A percentile compares a stretch with the other conserved stretches of the same genome.
Evolutionary conservation across 2,329 filamentous ascomycete genomes (phyloP).

Genomic region (Colletotrichum orbiculare): DNA sequence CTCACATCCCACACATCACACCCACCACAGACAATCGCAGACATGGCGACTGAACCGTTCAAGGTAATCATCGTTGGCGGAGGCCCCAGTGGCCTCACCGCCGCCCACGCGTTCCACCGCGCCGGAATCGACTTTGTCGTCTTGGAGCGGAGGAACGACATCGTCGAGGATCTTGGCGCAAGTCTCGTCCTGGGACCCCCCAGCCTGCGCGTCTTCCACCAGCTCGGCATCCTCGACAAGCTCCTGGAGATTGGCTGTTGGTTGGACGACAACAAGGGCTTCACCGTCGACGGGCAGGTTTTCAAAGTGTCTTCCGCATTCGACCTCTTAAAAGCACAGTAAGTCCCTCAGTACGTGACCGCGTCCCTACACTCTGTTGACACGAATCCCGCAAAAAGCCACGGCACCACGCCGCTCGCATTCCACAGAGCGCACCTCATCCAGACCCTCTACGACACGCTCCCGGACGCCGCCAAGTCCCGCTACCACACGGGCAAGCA

Average conservation of each 20-base stretch:
- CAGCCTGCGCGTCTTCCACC: slow-evolving; percentile 44
- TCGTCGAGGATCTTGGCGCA: slow-evolving; percentile 44
- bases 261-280: slow-evolving; percentile 3
- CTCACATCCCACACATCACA: background rate
- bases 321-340: background rate
- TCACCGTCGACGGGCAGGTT: slow-evolving; percentile 7
- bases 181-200: slow-evolving; percentile 43
- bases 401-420: slow-evolving; percentile 42
- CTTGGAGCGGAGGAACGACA: slow-evolving; percentile 42
- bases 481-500: slow-evolving; percentile 44
- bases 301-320: slow-evolving; percentile 17
- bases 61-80: slow-evolving; percentile 46
- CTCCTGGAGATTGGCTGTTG: slow-evolving; percentile 17
- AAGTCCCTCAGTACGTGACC: background rate
- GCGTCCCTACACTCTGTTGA: background rate
- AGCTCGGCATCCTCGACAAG: slow-evolving; percentile 43
- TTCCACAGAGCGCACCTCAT: slow-evolving; percentile 51
- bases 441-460: slow-evolving; percentile 44
- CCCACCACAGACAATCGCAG: background rate
- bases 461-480: slow-evolving; percentile 41
- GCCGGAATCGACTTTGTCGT: slow-evolving; percentile 50
- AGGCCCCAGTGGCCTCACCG: slow-evolving; percentile 44
- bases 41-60: slow-evolving; percentile 44
- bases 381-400: slow-evolving; percentile 28
- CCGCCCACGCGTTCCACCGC: slow-evolving; percentile 44